Evolutionary conservation across 441 rosid species (phyloP).

Genomic region (Adansonia grandidieri): DNA sequence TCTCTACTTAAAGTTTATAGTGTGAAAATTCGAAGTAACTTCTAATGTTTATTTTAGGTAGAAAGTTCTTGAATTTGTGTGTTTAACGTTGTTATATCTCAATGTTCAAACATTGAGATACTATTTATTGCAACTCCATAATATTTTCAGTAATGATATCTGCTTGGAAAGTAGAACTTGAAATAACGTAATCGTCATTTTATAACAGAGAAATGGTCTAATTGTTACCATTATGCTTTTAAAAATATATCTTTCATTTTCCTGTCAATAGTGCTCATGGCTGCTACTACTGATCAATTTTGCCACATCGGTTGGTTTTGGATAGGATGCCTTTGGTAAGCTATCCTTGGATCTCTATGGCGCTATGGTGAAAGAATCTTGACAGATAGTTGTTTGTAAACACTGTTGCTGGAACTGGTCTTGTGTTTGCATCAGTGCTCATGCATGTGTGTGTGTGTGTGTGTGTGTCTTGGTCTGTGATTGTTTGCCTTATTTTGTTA

Average conservation of each 20-base stretch:
- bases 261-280: not conserved
- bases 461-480: not conserved
- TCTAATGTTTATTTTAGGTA: not conserved
- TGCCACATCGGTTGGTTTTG: not conserved
- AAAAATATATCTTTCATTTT: not conserved
- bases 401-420: not conserved
- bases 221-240: not conserved
- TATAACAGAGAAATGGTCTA: not conserved
- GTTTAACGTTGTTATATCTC: not conserved
- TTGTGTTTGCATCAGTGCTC: not conserved
- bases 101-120: not conserved
- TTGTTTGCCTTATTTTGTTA: not conserved
- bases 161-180: not conserved
- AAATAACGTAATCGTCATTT: not conserved
- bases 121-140: not conserved
- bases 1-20: not conserved
- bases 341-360: not conserved
- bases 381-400: not conserved
- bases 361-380: not conserved
- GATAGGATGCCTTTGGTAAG: constrained; percentile 4
- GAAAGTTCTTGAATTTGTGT: not conserved
- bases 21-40: not conserved
- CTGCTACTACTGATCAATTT: not conserved
- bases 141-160: not conserved
- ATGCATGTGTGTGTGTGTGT: not conserved